Base-by-base conservation (phyloP, 345 rosid genomes). In the Eucalyptus tenuipes region DNA sequence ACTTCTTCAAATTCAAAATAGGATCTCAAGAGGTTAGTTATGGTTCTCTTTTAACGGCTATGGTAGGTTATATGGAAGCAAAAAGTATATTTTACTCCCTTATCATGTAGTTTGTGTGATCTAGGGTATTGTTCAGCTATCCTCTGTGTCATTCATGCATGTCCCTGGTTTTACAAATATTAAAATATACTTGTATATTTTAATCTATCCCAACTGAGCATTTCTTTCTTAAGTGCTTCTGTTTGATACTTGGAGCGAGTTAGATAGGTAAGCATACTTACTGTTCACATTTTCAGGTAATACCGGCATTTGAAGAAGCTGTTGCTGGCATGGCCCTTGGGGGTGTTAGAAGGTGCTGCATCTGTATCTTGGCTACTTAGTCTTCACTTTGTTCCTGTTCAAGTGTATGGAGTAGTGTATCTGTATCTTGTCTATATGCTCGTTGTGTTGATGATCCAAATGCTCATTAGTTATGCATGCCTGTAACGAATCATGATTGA, bases 301-400 rank as follows among this genome's bases (percentile, higher is more conserved):
- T 97, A 89, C 99, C 98, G 33, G 99, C 99, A 66, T 96, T 97
- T 87, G 99, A 96, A 92, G 99, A 97, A 91, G 99, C 99, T 80
- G 94, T 96, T 91, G 90, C 94, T 31, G 98, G 99, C 91, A 96
- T 97, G 99, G 93, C 99, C 88, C 86, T 90, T 44, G 99, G 98
- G 87, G 97, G 99, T 50, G 90, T 97, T 91, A 94, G 99, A 93
- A 97, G 99, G 99, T 97, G 92, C 88, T 66, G 91, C 89, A 87
- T 89, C 85, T 88, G 59, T 89, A 68, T 89, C 88, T 89, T 82
- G 47, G 75, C 47, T 25, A 59, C 37, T 40, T 87, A 71, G 50
- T 31, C 50, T 6, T 88, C 48, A 13, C 49, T 85, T 52, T 33
- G 87, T 31, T 45, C 61, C 25, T 52, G 87, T 50, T 86, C 45